Percentiles rank a stretch among this genome's conserved stretches.
These are phyloP conservation scores for Pythium chondricola DNA, from an alignment of 352 stramenopile genomes.

Conservation along the genomic window DNA sequence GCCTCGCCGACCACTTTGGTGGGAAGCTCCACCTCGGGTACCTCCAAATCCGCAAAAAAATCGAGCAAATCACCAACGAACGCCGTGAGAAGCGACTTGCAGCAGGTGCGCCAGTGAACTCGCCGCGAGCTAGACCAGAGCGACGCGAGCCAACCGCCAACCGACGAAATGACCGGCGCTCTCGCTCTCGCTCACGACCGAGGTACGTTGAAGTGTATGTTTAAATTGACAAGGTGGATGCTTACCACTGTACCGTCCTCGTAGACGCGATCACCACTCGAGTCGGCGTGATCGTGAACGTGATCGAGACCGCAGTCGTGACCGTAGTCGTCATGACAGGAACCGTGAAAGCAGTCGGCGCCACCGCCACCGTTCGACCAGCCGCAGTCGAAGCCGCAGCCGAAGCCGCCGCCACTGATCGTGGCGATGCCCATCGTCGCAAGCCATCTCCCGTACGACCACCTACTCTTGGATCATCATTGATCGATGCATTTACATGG, in stretches of 20 bases:
- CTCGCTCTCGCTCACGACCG: constrained; percentile 22
- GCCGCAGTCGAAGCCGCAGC: constrained; percentile 38
- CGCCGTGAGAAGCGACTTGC: constrained; percentile 23
- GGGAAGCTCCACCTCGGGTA: constrained; percentile 90
- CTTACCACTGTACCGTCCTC: not conserved
- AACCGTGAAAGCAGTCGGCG: constrained; percentile 21
- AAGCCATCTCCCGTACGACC: constrained; percentile 1
- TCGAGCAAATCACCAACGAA: constrained; percentile 55
- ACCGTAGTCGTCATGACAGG: constrained; percentile 23
- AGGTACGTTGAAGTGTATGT: constrained; percentile 7
- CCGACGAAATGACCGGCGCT: constrained; percentile 16
- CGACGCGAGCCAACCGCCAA: not conserved
- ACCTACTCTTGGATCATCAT: not conserved
- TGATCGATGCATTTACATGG: not conserved
- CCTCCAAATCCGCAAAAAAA: constrained; percentile 83
- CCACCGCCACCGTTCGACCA: constrained; percentile 24
- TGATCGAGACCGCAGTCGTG: constrained; percentile 20
- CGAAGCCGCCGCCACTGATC: constrained; percentile 27
- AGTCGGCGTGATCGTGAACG: constrained; percentile 12
- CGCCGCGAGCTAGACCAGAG: not conserved
- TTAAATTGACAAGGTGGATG: no score
- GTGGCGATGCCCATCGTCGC: not conserved
- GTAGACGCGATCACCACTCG: constrained; percentile 13
- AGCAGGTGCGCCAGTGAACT: constrained; percentile 1
- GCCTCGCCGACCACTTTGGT: constrained; percentile 87